Percentiles rank a stretch among this genome's conserved stretches.
Evolutionary conservation across 1,139 yeast species (phyloP).

Genomic region (Lodderomyces elongisporus): DNA sequence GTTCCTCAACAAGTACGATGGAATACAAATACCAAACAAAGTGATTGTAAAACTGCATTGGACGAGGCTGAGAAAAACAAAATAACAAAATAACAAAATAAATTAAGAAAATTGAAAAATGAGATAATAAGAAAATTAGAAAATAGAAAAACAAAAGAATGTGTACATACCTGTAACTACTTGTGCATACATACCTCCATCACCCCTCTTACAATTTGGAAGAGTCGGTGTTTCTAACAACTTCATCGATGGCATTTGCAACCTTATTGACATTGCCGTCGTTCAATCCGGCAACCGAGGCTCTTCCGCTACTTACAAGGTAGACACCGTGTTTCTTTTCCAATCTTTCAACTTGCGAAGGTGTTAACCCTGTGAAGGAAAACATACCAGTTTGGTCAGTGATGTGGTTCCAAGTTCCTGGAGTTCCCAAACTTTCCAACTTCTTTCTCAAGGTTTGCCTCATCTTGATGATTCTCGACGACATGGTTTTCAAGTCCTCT

Average conservation of each 20-base stretch:
- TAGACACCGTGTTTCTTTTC: constrained; percentile 77
- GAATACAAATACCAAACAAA: no score
- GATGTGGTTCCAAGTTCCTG: constrained; percentile 92
- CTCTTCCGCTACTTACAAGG: constrained; percentile 80
- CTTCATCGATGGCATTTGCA: constrained; percentile 79
- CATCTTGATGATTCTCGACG: constrained; percentile 77
- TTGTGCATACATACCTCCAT: no score
- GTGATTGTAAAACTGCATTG: no score
- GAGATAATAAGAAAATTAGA: no score
- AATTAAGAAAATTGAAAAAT: no score
- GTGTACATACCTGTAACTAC: no score
- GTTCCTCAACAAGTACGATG: no score
- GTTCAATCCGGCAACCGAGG: constrained; percentile 91
- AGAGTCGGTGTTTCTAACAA: constrained; percentile 38
- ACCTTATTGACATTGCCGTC: constrained; percentile 72
- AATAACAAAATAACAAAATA: no score
- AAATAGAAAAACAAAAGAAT: no score
- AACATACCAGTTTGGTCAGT: constrained; percentile 95
- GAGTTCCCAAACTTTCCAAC: constrained; percentile 61
- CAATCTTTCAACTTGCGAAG: constrained; percentile 75
- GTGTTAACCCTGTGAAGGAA: constrained; percentile 81
- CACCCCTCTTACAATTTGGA: constrained; percentile 1
- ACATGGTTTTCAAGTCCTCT: constrained; percentile 80
- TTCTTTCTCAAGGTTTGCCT: constrained; percentile 60
- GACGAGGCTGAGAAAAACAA: no score